phyloP scores from a whole-genome alignment of 2,329 filamentous ascomycete species.

The Aquanectria penicillioides region DNA sequence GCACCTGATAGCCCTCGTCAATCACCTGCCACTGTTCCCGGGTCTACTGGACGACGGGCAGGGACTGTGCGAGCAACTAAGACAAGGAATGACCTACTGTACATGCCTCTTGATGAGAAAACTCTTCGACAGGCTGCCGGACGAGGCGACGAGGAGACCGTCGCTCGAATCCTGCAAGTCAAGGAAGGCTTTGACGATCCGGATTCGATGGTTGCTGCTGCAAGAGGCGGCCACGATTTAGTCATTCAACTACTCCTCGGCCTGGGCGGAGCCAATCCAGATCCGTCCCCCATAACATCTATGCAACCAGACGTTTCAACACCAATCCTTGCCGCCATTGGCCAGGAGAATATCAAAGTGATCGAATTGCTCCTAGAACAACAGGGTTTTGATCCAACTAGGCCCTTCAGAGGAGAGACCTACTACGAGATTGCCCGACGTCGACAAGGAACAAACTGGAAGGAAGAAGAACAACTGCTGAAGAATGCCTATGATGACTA shows the following conservation, averaged over 20 bases:
- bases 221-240: conserved; percentile 89
- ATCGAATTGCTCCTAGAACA: conserved; percentile 83
- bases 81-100: conserved; percentile 71
- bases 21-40: conserved; percentile 59
- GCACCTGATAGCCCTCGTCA: conserved; percentile 67
- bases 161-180: conserved; percentile 69
- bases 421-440: conserved; percentile 90
- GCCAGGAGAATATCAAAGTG: conserved; percentile 86
- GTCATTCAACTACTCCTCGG: conserved; percentile 83
- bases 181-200: conserved; percentile 75
- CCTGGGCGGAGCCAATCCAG: conserved; percentile 71
- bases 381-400: conserved; percentile 82
- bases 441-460: conserved; percentile 87
- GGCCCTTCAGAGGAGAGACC: conserved; percentile 77
- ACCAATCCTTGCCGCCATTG: conserved; percentile 93
- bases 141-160: conserved; percentile 69
- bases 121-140: conserved; percentile 69
- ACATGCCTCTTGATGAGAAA: conserved; percentile 71
- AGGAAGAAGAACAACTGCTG: conserved; percentile 84
- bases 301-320: conserved; percentile 79
- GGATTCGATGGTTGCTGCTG: conserved; percentile 88
- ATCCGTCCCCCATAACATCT: conserved; percentile 73
- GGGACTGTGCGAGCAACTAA: conserved; percentile 70
- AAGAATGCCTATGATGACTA: conserved; percentile 79
- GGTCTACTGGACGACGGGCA: conserved; percentile 57